Conservation (phyloP, 2,329 filamentous ascomycete genomes). For the Chrysoporthe puriensis region DNA sequence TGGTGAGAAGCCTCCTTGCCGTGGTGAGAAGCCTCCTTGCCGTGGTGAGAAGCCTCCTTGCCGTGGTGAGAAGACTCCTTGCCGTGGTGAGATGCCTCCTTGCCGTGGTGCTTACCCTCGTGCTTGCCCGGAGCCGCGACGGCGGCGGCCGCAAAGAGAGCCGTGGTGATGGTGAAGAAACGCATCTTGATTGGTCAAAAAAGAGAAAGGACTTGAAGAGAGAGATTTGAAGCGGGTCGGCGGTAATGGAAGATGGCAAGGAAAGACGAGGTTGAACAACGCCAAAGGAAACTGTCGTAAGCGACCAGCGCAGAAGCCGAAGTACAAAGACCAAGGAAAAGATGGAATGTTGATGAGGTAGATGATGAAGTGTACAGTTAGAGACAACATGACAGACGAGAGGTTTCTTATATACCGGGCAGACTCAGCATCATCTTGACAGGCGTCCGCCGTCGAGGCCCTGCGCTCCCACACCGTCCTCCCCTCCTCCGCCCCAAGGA, state of each 20-base stretch:
- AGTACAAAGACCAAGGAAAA: background rate
- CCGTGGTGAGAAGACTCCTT: background rate
- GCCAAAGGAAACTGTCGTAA: background rate
- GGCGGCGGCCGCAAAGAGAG: conserved; percentile 8
- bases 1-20: conserved; percentile 1
- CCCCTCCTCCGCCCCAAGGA: background rate
- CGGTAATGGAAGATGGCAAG: background rate
- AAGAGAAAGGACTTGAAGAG: background rate
- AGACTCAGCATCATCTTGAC: background rate
- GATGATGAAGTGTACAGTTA: background rate
- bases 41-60: conserved; percentile 1
- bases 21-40: background rate
- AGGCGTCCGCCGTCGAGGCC: no score
- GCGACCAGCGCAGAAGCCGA: conserved; percentile 10
- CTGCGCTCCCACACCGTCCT: background rate
- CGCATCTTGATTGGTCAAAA: conserved; percentile 4
- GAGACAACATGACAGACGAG: background rate
- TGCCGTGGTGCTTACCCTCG: conserved; percentile 1
- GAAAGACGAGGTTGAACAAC: background rate
- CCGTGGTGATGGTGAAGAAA: conserved; percentile 7
- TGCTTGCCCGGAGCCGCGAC: background rate
- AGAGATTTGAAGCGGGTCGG: background rate
- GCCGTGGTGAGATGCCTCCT: background rate
- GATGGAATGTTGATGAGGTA: conserved; percentile 1
- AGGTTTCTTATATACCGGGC: conserved; percentile 5